Evolutionary conservation across 768 basidiomycete genomes (phyloP), one percentile per base, ranked within the genome.

Genomic region (Serendipita vermifera): DNA sequence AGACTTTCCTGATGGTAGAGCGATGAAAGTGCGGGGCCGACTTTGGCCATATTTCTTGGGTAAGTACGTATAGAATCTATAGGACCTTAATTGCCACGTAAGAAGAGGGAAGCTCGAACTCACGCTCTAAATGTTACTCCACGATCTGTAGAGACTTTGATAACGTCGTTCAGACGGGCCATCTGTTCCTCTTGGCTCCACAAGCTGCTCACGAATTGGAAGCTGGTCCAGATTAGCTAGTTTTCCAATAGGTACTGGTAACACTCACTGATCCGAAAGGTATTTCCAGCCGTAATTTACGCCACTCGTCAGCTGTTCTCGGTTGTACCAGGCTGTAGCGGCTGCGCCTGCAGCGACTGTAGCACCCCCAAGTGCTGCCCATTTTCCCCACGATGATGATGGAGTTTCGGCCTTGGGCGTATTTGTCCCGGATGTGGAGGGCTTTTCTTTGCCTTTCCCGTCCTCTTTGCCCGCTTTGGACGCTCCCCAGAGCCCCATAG

Each of bases 181-280:
- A 73, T 73, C 68, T 92, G 71, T 7, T 70, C 72, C 20, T 74
- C 73, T 61, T 82, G 79, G 62, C 93, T 82, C 92, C 91, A 94
- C 29, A 96, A 69, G 61, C 75, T 86, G 38, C 85, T 80, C 6
- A 93, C 82, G 67, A 85, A 97, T 64, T 83, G 85, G 80, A 96
- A 79, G 26, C 41, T 43, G 26, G 1, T n/a, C 14, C 13, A 15
- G 14, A 43, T 15, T 26, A 43, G 26, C 41, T 13, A 22, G 2
- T 11, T 13, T 15, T 13, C 14, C 14, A 15, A 26, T 15, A 15
- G 15, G 11, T 15, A 22, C 14, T 11, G 14, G 13, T 26, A 13
- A 26, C 41, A 36, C 35, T 36, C n/a, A 43, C 41, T 97, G 92
- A 62, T 93, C 91, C 29, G 76, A 81, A 2, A 82, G 82, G 82